Evolutionary conservation across 139 green algal genomes (phyloP), one percentile per base, ranked within the genome.

Genomic region (Tetradesmus lagerheimii): DNA sequence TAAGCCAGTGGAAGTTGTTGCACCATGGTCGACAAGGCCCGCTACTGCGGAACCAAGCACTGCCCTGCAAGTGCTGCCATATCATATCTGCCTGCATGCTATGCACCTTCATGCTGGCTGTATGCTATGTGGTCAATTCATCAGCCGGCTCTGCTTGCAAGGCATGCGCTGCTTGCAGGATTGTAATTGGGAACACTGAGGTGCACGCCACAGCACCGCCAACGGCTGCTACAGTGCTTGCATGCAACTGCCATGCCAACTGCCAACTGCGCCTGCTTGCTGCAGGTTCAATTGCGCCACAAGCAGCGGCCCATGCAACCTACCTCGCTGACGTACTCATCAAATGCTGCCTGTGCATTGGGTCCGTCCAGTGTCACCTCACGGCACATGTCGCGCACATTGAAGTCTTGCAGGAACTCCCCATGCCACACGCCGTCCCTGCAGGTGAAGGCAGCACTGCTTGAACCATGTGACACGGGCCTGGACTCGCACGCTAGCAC

Each of bases 391-490:
- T 12, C n/a, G 29, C 45, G 43, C 29, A 75, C 80, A 38, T 86
- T 45, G 53, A 86, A 75, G 45, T 86, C 31, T 14, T 86, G 38
- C 29, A 86, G 43, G n/a, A 75, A 41, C 45, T 86, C 80, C 53
- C 38, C 43, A 39, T 29, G 27, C 45, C 43, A 86, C 20, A 27
- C 29, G 29, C 80, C 80, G 29, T 71, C 8, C 23, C 57, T 71
- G 57, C 57, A 71, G 4, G 23, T 23, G 31, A 71, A 18, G 25
- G 57, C 57, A 71, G 23, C n/a, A 31, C 16, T 1, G 20, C 1
- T 16, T 71, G 57, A 62, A 50, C 43, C 8, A 4, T 50, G 43
- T 12, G 8, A 62, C 4, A 62, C 47, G 5, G n/a, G 18, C 12
- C 2, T 20, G 47, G 1, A 62, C 1, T 14, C 47, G 12, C 20